Percentiles rank a stretch among this genome's conserved stretches.
These are phyloP conservation scores for Lipomyces chichibuensis DNA, from an alignment of 805 yeast species.

Conservation along the genomic window DNA sequence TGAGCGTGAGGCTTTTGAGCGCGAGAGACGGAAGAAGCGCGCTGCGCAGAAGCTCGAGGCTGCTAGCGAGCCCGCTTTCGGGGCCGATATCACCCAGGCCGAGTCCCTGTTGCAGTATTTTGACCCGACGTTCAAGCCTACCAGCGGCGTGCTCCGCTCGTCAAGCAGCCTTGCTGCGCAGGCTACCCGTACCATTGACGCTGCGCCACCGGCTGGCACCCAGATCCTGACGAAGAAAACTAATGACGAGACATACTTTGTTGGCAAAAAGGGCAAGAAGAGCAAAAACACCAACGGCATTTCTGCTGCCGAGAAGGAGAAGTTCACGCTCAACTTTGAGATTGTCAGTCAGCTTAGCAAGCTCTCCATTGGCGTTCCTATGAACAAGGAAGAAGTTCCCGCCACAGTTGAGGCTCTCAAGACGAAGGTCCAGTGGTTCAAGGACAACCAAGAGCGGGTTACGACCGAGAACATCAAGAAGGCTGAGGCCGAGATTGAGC, in stretches of 20 bases:
- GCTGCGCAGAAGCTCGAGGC: slow-evolving; percentile 75
- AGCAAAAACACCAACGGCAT: slow-evolving; percentile 13
- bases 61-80: slow-evolving; percentile 76
- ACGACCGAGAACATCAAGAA: slow-evolving; percentile 73
- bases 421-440: slow-evolving; percentile 69
- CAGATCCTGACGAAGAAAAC: slow-evolving; percentile 65
- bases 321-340: slow-evolving; percentile 77
- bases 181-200: slow-evolving; percentile 35
- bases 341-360: slow-evolving; percentile 75
- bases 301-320: slow-evolving; percentile 39
- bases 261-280: slow-evolving; percentile 50
- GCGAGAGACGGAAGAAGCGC: slow-evolving; percentile 56
- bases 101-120: slow-evolving; percentile 72
- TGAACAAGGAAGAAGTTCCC: slow-evolving; percentile 69
- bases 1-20: slow-evolving; percentile 52
- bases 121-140: slow-evolving; percentile 72
- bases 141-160: slow-evolving; percentile 32
- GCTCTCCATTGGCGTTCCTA: slow-evolving; percentile 77
- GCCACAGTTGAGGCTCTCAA: slow-evolving; percentile 66
- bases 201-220: slow-evolving; percentile 46
- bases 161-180: slow-evolving; percentile 32
- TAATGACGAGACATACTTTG: slow-evolving; percentile 60
- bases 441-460: slow-evolving; percentile 74
- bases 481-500: slow-evolving; percentile 76
- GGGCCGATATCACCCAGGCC: slow-evolving; percentile 73